These are phyloP conservation scores for Cercospora canescens DNA, from an alignment of 2,329 filamentous ascomycete species.

Conservation along the genomic window DNA sequence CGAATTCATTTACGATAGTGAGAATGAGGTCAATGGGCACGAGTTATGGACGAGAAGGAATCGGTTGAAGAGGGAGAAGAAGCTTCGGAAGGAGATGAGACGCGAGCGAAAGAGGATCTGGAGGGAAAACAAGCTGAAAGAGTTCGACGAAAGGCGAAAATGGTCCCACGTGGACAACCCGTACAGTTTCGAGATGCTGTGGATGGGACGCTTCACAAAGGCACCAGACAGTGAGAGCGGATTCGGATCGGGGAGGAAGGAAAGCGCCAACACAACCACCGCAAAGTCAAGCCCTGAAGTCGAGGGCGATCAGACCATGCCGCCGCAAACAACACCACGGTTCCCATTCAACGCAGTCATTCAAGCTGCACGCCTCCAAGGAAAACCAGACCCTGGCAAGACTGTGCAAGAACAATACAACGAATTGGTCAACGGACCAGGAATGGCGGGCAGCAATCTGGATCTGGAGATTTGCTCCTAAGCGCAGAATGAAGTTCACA, in stretches of 20 bases:
- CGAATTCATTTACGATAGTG: not conserved
- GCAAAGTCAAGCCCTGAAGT: not conserved
- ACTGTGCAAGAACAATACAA: not conserved
- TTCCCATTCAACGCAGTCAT: not conserved
- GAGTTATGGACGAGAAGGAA: not conserved
- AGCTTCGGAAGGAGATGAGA: not conserved
- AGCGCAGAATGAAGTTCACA: not conserved
- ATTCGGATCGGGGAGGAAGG: no score
- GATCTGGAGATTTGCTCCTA: not conserved
- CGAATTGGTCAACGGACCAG: not conserved
- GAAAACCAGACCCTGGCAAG: not conserved
- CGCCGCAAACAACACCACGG: not conserved
- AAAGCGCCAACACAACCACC: not conserved
- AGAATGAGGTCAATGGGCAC: not conserved
- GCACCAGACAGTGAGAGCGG: no score
- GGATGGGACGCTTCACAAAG: no score
- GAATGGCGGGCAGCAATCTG: not conserved
- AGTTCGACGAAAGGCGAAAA: not conserved
- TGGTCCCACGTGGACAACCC: no score
- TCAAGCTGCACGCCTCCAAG: not conserved
- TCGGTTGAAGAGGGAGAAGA: not conserved
- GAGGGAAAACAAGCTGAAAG: no score
- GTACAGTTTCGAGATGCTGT: no score
- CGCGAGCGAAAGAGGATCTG: not conserved
- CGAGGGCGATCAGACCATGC: not conserved